Base-by-base conservation (phyloP, 352 stramenopile genomes). In the Globisporangium mamillatum region DNA sequence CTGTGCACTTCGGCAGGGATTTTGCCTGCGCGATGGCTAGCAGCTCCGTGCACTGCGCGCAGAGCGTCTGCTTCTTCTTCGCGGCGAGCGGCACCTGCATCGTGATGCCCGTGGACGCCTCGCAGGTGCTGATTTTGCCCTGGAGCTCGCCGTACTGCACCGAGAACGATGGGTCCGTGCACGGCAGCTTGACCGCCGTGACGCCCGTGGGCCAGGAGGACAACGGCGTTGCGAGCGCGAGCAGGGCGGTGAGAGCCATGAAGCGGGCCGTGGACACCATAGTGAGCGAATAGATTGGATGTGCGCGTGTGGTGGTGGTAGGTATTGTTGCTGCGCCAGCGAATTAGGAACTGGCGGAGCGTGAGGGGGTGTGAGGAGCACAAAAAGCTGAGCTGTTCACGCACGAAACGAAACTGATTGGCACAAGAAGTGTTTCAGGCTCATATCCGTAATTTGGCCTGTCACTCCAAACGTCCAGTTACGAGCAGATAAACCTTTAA, bases 1-100 rank as follows among this genome's bases (percentile, higher is more conserved):
- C 60, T 4, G 46, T 57, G 60, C 60, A 58, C 22, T 24, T 36
- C 44, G 60, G 60, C 8, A 34, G 18, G 6, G 44, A 24, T n/a
- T 56, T 54, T 5, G 60, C 22, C 36, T 25, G 10, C 4, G 20
- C 24, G 7, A 27, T 16, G 4, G 2, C 60, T 18, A 44, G 3
- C 24, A 65, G 60, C 24, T 57, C 60, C 4, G 60, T 8, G 18
- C 60, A 65, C 12, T 65, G 25, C 14, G 14, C 18, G 25, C 60
- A 65, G 34, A 65, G 29, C 2, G 24, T 4, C 16, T 48, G 12
- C 60, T 65, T 65, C 60, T 65, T 38, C 41, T 34, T 32, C 3
- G 16, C 46, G 4, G 24, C 24, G 16, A 65, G 44, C 41, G 60
- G 60, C 44, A 55, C 16, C 60, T 32, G 16, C 41, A 65, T 41